Percentiles rank a stretch among this genome's conserved stretches.
Evolutionary conservation across 208 protist species (phyloP).

Genomic region (Crithidia acanthocephali): DNA sequence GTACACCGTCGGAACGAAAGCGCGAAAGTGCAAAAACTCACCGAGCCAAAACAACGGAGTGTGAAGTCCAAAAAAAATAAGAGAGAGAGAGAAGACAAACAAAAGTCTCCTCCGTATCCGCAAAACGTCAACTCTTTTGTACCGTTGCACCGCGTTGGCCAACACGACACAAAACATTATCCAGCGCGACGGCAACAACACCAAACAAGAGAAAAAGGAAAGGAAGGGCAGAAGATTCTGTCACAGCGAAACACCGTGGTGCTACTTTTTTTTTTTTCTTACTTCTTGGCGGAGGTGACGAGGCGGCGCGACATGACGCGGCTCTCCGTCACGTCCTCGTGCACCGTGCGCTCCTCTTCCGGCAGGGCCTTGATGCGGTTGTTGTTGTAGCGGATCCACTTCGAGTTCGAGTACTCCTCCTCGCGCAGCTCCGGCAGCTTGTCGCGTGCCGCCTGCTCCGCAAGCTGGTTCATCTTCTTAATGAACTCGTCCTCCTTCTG

Average conservation of each 20-base stretch:
- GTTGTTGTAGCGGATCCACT: conserved; percentile 74
- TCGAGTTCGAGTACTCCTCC: conserved; percentile 66
- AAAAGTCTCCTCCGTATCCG: too few relatives aligned
- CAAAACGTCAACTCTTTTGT: too few relatives aligned
- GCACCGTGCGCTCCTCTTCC: conserved; percentile 61
- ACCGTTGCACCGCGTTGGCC: too few relatives aligned
- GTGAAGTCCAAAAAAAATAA: neutral
- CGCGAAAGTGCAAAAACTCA: neutral
- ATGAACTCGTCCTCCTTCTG: conserved; percentile 78
- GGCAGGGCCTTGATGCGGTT: conserved; percentile 71
- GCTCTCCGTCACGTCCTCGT: conserved; percentile 82
- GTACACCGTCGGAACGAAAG: neutral
- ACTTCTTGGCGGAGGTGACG: conserved; percentile 15
- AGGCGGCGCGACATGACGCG: conserved; percentile 57
- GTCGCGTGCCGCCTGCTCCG: conserved; percentile 54
- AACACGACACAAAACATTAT: too few relatives aligned
- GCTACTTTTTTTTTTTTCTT: neutral
- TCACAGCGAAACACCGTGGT: too few relatives aligned
- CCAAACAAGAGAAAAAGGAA: too few relatives aligned
- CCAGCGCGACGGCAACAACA: too few relatives aligned
- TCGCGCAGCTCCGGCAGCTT: conserved; percentile 50
- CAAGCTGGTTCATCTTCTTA: conserved; percentile 77
- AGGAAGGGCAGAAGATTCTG: too few relatives aligned
- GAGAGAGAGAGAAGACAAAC: too few relatives aligned
- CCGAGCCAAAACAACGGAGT: too few relatives aligned